These are phyloP conservation scores for Mycosphaerella sp. DNA, from an alignment of 2,329 filamentous ascomycete genomes.

Conservation along the genomic window DNA sequence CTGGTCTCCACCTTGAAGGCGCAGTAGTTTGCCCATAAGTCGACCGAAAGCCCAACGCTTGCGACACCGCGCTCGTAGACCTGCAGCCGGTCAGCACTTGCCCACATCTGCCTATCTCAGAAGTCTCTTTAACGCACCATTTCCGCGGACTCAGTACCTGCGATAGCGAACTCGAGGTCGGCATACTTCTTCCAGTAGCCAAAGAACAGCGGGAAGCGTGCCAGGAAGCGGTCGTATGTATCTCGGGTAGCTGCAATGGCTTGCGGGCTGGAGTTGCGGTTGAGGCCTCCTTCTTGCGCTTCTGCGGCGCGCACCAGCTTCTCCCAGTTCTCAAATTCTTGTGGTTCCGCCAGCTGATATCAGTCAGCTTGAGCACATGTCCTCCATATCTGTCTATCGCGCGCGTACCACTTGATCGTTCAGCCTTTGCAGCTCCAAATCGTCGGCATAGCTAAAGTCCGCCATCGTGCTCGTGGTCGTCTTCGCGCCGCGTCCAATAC, in stretches of 20 bases:
- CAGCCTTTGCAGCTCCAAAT: conserved; percentile 30
- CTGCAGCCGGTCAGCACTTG: conserved; percentile 43
- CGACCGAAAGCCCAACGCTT: conserved; percentile 87
- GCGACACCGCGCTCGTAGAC: conserved; percentile 93
- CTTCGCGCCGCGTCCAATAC: background rate
- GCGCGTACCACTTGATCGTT: conserved; percentile 29
- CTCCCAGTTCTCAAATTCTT: conserved; percentile 94
- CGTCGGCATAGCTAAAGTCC: conserved; percentile 31
- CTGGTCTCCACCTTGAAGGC: conserved; percentile 96
- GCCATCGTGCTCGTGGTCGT: conserved; percentile 22
- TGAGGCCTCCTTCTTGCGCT: conserved; percentile 82
- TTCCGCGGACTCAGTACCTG: conserved; percentile 92
- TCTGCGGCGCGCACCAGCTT: conserved; percentile 80
- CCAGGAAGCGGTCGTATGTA: conserved; percentile 85
- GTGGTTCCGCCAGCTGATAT: conserved; percentile 59
- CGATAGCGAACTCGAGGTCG: conserved; percentile 93
- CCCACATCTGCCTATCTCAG: conserved; percentile 20
- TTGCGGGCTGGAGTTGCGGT: conserved; percentile 92
- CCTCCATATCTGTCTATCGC: background rate
- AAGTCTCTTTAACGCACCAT: conserved; percentile 57
- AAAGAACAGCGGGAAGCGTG: conserved; percentile 91
- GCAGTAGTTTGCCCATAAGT: conserved; percentile 97
- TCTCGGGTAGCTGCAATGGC: conserved; percentile 81
- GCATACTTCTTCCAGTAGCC: conserved; percentile 99
- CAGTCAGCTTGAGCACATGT: conserved; percentile 2